A percentile compares a stretch with the other conserved stretches of the same genome.
Conservation (phyloP, 73 alveolate genomes). For the Urostyla sp. region DNA sequence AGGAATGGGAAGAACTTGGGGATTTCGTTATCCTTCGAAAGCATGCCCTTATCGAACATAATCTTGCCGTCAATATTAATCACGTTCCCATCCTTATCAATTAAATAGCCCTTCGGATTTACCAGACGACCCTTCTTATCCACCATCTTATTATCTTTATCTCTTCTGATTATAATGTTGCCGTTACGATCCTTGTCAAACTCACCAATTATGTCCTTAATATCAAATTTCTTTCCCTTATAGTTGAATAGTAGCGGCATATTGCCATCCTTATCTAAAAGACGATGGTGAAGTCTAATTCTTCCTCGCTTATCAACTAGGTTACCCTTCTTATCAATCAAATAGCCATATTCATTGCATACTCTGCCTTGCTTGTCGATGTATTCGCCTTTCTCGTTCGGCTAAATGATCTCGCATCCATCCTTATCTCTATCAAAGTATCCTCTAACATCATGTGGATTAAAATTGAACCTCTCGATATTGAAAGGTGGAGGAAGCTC, state of each 20-base stretch:
- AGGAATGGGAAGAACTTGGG: conserved; percentile 68
- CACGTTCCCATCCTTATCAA: conserved; percentile 58
- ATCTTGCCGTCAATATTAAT: conserved; percentile 49
- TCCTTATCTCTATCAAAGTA: conserved; percentile 55
- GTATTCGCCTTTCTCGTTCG: conserved; percentile 41
- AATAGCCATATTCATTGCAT: conserved; percentile 47
- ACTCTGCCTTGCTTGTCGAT: conserved; percentile 46
- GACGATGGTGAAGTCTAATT: conserved; percentile 46
- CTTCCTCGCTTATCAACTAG: conserved; percentile 58
- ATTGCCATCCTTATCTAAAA: conserved; percentile 55
- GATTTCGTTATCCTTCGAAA: conserved; percentile 55
- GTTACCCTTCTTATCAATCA: conserved; percentile 44
- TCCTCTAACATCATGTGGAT: conserved; percentile 59
- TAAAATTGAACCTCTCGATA: conserved; percentile 48
- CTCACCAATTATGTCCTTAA: conserved; percentile 52
- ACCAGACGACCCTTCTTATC: conserved; percentile 58
- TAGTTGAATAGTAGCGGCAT: conserved; percentile 55
- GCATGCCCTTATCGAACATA: conserved; percentile 28
- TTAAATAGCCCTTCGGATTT: conserved; percentile 57
- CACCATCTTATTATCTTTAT: conserved; percentile 23
- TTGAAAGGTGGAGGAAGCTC: conserved; percentile 57
- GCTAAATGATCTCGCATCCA: conserved; percentile 40
- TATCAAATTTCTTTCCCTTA: conserved; percentile 59
- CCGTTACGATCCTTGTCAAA: conserved; percentile 53
- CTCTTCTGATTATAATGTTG: conserved; percentile 41